Evolutionary conservation across 1,284 basidiomycete genomes (phyloP).

Genomic region (Pseudozyma pruni): DNA sequence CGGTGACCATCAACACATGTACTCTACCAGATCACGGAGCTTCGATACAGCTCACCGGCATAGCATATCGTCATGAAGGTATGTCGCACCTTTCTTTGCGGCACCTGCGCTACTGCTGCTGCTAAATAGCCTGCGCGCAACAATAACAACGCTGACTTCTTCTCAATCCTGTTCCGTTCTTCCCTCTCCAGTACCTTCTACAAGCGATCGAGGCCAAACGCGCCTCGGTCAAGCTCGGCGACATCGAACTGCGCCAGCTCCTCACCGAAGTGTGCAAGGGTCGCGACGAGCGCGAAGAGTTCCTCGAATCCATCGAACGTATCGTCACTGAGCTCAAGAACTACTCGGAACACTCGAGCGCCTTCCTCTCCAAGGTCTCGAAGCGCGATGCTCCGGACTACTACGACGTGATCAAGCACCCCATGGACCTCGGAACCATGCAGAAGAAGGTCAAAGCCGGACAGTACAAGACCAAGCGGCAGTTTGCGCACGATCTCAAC

Average conservation of each 20-base stretch:
- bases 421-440: constrained; percentile 93
- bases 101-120: neutral
- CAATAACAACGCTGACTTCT: too few relatives aligned
- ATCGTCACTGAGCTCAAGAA: constrained; percentile 65
- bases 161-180: neutral
- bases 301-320: constrained; percentile 65
- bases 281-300: constrained; percentile 64
- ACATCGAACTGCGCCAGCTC: constrained; percentile 59
- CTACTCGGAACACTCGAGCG: constrained; percentile 65
- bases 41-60: constrained; percentile 13
- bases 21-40: constrained; percentile 4
- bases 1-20: constrained; percentile 7
- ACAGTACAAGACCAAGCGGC: constrained; percentile 87
- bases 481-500: constrained; percentile 92
- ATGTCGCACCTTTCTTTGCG: neutral
- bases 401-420: constrained; percentile 64
- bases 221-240: constrained; percentile 53
- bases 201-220: constrained; percentile 65
- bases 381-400: constrained; percentile 68
- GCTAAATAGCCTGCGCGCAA: too few relatives aligned
- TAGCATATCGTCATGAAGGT: constrained; percentile 15
- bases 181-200: constrained; percentile 59
- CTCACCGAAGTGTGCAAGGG: constrained; percentile 61
- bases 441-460: constrained; percentile 89
- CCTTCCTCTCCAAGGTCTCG: constrained; percentile 63